Evolutionary conservation across 805 yeast genomes (phyloP).

Genomic region (Trichomonascus vanleenenianus): DNA sequence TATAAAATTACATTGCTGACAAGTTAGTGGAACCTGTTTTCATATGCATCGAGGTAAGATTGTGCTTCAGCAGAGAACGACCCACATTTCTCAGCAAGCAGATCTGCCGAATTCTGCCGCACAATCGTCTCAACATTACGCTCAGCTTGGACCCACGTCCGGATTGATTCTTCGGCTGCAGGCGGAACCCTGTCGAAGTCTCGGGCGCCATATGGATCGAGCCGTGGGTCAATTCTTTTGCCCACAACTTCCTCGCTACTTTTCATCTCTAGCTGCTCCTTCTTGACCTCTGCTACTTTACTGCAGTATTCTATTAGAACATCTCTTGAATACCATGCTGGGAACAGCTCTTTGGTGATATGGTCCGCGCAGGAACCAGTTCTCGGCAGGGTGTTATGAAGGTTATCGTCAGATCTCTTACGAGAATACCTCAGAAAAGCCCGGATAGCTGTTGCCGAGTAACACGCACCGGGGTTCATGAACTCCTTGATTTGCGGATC

Average conservation of each 20-base stretch:
- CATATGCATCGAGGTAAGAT: constrained; percentile 12
- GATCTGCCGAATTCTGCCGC: constrained; percentile 11
- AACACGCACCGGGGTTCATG: constrained; percentile 10
- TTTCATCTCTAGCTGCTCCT: neutral
- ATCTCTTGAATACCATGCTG: constrained; percentile 19
- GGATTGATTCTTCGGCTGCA: constrained; percentile 10
- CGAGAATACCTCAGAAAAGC: constrained; percentile 26
- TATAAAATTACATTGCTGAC: neutral
- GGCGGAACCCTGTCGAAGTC: constrained; percentile 8
- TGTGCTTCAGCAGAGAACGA: constrained; percentile 13
- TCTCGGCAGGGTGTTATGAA: constrained; percentile 23
- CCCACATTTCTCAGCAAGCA: constrained; percentile 18
- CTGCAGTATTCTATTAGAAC: constrained; percentile 12
- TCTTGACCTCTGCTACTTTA: constrained; percentile 7
- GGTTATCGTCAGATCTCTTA: constrained; percentile 23
- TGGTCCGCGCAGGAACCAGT: constrained; percentile 17
- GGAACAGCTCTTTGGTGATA: constrained; percentile 14
- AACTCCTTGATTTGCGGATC: constrained; percentile 3
- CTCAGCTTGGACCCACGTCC: constrained; percentile 16
- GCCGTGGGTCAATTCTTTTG: constrained; percentile 12
- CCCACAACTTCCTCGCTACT: neutral
- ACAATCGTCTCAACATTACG: constrained; percentile 15
- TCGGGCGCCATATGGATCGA: constrained; percentile 21
- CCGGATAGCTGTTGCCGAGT: constrained; percentile 19
- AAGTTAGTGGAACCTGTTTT: constrained; percentile 1